Percentiles rank a stretch among this genome's conserved stretches.
These are phyloP conservation scores for Leccinum fuscescens DNA, from an alignment of 1,284 basidiomycete species.

Conservation along the genomic window DNA sequence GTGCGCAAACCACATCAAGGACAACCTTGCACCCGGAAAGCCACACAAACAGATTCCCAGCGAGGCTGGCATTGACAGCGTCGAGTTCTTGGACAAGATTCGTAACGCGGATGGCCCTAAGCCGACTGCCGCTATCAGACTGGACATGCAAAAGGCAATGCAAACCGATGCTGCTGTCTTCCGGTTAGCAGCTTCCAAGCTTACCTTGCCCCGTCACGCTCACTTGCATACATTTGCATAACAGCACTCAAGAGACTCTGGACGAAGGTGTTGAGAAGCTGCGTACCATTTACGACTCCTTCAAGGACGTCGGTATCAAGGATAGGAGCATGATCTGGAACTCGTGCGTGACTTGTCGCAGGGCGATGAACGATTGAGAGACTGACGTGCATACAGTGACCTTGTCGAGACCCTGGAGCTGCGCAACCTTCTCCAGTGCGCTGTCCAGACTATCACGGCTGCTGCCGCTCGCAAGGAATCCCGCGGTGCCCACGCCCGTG, in stretches of 20 bases:
- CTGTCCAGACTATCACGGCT: slow-evolving; percentile 92
- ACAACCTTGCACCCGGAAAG: slow-evolving; percentile 86
- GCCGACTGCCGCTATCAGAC: slow-evolving; percentile 86
- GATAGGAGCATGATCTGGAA: slow-evolving; percentile 99
- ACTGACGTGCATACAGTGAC: slow-evolving; percentile 55
- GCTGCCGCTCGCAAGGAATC: slow-evolving; percentile 97
- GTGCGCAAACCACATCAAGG: slow-evolving; percentile 96
- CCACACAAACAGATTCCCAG: slow-evolving; percentile 89
- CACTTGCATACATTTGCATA: slow-evolving; percentile 20
- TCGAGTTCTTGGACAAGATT: slow-evolving; percentile 91
- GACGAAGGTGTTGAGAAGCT: slow-evolving; percentile 93
- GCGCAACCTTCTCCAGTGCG: slow-evolving; percentile 92
- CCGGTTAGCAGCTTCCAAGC: slow-evolving; percentile 45
- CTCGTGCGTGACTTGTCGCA: slow-evolving; percentile 55
- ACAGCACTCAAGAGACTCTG: slow-evolving; percentile 84
- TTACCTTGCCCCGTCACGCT: slow-evolving; percentile 1
- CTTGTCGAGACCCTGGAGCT: slow-evolving; percentile 97
- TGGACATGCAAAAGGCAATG: slow-evolving; percentile 99
- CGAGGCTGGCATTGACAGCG: slow-evolving; percentile 83
- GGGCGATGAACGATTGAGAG: background rate
- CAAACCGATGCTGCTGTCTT: slow-evolving; percentile 92
- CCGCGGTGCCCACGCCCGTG: slow-evolving; percentile 95
- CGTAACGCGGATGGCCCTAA: slow-evolving; percentile 81
- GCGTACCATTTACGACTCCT: slow-evolving; percentile 83
- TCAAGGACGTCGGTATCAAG: slow-evolving; percentile 91